A percentile compares a stretch with the other conserved stretches of the same genome.
Evolutionary conservation across 768 basidiomycete species (phyloP).

Genomic region (Mycena maculata): DNA sequence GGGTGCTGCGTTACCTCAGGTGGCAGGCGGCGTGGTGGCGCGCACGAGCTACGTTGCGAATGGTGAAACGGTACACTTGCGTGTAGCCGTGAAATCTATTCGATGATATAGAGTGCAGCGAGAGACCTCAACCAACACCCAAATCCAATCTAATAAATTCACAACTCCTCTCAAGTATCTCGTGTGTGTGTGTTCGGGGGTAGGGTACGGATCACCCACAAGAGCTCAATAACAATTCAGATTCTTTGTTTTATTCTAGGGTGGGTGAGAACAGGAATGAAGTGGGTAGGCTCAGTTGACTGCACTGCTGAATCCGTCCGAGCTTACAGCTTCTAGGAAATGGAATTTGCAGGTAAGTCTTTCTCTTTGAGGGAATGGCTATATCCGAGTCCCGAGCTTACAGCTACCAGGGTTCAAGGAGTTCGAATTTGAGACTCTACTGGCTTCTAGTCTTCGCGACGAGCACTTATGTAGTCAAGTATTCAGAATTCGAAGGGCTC

Average conservation of each 20-base stretch:
- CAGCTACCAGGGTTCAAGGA: not conserved
- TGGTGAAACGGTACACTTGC: constrained; percentile 7
- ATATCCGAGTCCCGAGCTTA: not conserved
- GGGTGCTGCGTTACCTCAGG: not conserved
- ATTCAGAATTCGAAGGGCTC: not conserved
- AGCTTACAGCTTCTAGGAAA: not conserved
- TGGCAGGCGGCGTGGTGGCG: constrained; percentile 1
- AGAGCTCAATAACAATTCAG: not conserved
- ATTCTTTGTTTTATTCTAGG: not conserved
- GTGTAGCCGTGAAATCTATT: constrained; percentile 7
- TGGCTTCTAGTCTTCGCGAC: too few species aligned
- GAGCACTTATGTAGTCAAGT: not conserved
- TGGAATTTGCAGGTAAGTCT: too few species aligned
- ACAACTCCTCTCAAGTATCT: constrained; percentile 2
- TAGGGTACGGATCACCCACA: constrained; percentile 3
- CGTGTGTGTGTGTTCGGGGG: constrained; percentile 39
- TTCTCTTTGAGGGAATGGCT: too few species aligned
- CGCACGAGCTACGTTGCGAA: not conserved
- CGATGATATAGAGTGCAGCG: not conserved
- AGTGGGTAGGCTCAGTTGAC: not conserved
- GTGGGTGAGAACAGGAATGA: not conserved
- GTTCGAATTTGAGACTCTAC: too few species aligned
- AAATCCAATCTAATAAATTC: not conserved
- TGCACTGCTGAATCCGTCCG: not conserved
- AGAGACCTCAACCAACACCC: not conserved